Conservation (phyloP, 108 stramenopile genomes). For the Skeletonema potamos region DNA sequence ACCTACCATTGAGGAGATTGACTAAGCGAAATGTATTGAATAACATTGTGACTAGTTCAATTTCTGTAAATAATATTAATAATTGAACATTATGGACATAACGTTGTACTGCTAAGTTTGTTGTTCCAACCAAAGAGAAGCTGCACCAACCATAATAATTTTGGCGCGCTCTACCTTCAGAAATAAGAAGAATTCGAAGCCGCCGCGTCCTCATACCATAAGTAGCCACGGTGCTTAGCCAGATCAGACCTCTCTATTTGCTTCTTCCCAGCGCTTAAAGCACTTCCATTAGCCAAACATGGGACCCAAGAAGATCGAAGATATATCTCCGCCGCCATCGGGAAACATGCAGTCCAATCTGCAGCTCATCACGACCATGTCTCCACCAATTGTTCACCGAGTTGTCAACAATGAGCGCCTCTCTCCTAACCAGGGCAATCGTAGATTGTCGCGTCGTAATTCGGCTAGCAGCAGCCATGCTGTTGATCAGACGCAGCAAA, state of each 20-base stretch:
- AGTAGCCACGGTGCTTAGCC: too few relatives aligned
- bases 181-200: too few relatives aligned
- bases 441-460: not conserved
- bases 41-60: not conserved
- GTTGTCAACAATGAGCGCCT: not conserved
- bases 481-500: not conserved
- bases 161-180: too few relatives aligned
- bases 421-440: not conserved
- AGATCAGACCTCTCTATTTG: too few relatives aligned
- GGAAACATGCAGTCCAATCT: not conserved
- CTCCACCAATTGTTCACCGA: not conserved
- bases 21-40: conserved; percentile 30
- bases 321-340: not conserved
- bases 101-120: too few relatives aligned
- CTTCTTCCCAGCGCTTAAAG: too few relatives aligned
- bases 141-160: conserved; percentile 24
- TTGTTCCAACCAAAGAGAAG: too few relatives aligned
- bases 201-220: too few relatives aligned
- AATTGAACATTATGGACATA: not conserved
- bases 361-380: not conserved
- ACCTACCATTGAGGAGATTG: conserved; percentile 91
- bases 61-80: not conserved
- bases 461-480: not conserved
- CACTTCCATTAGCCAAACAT: not conserved
- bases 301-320: not conserved